Base-by-base conservation (phyloP, 2,329 filamentous ascomycete genomes). In the Clarireedia paspali region DNA sequence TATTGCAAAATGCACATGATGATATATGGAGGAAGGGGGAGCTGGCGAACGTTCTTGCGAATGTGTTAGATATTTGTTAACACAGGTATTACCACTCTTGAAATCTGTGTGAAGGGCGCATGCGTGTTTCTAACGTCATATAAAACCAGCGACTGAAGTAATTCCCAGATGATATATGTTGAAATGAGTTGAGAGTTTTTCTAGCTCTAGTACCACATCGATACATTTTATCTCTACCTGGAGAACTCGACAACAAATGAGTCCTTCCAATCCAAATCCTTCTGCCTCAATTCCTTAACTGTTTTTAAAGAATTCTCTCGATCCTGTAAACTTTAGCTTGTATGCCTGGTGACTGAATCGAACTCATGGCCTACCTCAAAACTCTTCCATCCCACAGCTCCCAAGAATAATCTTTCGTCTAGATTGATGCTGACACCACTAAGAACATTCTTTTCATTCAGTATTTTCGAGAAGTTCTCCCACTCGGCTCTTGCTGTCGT, bases 391-490 rank as follows among this genome's bases (percentile, higher is more conserved):
- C 45, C 45, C 15, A 49, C 23, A 45, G 49, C 36, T 34, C 52
- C 52, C 5, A 54, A 0, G 24, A 54, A 54, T 0, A 6, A 7
- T 34, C 17, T 49, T 26, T 42, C 52, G 2, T 47, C n/a, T 17
- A 54, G 24, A 15, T 54, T 54, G 6, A 54, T 3, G 17, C 52
- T 54, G 4, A 54, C 24, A 40, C 46, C 52, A 42, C 45, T 49
- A 5, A 54, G 9, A 15, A 34, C 12, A 2, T 44, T 10, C n/a
- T 14, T 26, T 9, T 6, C 14, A 10, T 15, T 23, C 3, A 40
- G 15, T 1, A n/a, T 15, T 2, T 44, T 34, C 12, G 30, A 15
- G 3, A 49, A 30, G 7, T 24, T 17, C 3, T 24, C 17, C 52
- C 36, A 54, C 9, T 36, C 20, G 15, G 14, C 15, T n/a, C 24